Conservation (phyloP, 208 protist genomes). For the Trypanosoma scelopori region DNA sequence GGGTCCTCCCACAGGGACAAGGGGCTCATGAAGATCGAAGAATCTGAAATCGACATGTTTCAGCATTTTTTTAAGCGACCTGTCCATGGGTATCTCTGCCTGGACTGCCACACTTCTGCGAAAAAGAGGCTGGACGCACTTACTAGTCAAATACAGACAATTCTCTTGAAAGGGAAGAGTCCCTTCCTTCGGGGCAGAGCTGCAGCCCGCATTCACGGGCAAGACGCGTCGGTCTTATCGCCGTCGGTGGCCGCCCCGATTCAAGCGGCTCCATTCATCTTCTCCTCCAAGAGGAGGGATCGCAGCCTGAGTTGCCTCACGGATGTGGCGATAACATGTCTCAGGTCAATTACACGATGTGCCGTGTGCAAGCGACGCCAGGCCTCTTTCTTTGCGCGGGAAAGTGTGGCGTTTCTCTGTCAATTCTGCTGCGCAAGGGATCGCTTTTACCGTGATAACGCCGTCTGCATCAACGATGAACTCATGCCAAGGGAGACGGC, state of each 20-base stretch:
- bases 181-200: conserved; percentile 38
- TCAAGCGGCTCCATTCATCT: not conserved
- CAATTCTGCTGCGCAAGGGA: conserved; percentile 78
- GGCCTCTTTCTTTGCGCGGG: conserved; percentile 53
- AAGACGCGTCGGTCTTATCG: not conserved
- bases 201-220: not conserved
- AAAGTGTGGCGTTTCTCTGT: conserved; percentile 72
- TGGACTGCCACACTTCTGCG: conserved; percentile 65
- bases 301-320: conserved; percentile 22
- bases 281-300: not conserved
- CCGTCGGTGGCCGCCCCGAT: not conserved
- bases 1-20: conserved; percentile 58
- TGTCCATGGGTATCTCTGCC: conserved; percentile 79
- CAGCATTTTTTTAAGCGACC: conserved; percentile 77
- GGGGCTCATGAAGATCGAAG: conserved; percentile 80
- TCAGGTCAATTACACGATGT: conserved; percentile 54
- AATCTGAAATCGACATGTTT: conserved; percentile 82
- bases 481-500: conserved; percentile 41
- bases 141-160: conserved; percentile 57
- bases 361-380: conserved; percentile 59
- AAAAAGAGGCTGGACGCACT: conserved; percentile 64
- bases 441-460: conserved; percentile 79
- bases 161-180: conserved; percentile 66
- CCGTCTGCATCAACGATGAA: conserved; percentile 85
- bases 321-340: conserved; percentile 42